Base-by-base conservation (phyloP, 2,329 filamentous ascomycete species). In the Periconia macrospinosa region DNA sequence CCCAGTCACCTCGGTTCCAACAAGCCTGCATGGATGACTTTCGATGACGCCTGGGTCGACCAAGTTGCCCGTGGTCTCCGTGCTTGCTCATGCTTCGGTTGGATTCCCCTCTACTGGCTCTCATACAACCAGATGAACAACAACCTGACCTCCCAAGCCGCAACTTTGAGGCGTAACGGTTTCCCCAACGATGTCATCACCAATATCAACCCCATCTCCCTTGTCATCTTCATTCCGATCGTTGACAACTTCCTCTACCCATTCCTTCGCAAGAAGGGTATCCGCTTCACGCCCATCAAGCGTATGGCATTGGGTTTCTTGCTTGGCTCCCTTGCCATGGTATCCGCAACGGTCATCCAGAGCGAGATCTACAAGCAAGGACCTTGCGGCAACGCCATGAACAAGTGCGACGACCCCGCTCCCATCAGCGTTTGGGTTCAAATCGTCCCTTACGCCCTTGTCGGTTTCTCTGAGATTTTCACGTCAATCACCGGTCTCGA, bases 21-120 rank as follows among this genome's bases (percentile, higher is more conserved):
- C 58, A 85, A 86, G 50, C 89, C 89, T 0, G 41, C 51, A 0
- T 92, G 88, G 88, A 92, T 92, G 87, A 89, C 86, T 0, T 92
- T 91, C 62, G 89, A 93, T 57, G 90, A 93, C 61, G 84, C 84
- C 49, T 93, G 89, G 89, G 89, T 93, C 33, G 89, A 91, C 57
- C 70, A 75, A 50, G 71, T 75, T 30, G 70, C 70, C 40, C 70
- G 72, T 62, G 72, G 71, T 58, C 59, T 74, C 9, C 69, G 70
- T 52, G 72, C 72, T 19, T 73, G 70, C 63, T 72, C 69, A 41
- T 72, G 70, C 55, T 68, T 83, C 59, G 88, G 91, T 33, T 92
- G 71, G 67, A 72, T 73, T 43, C 72, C 72, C 14, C 65, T 75
- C 7, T 75, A 73, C 67, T 75, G 70, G 66, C 71, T 82, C 6